Evolutionary conservation across 129 eudicot genomes (phyloP), one percentile per base, ranked within the genome.

Genomic region (Arctium minus): DNA sequence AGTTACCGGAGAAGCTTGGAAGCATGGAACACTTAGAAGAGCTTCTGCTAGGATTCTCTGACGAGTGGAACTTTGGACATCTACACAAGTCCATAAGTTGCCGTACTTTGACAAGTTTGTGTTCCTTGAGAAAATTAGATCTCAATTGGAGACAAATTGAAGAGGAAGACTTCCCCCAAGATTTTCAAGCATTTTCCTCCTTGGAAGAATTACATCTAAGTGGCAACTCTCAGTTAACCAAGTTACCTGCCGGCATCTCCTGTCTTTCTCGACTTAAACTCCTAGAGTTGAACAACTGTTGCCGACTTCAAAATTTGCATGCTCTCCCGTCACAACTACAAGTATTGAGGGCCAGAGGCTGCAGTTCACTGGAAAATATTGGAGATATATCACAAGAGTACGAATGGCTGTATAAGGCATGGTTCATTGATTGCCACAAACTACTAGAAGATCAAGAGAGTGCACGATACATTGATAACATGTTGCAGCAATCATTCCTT

Each of bases 371-470:
- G 32, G 71, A 67, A 27, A 67, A 67, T 15, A 67, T 67, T 22
- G 71, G 71, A 29, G 32, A 27, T 67, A 29, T 67, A 67, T 18
- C 71, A 27, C 13, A 67, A 67, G 71, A 67, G 71, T 18, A 67
- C 8, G 35, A 67, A 15, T 67, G 71, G 71, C 17, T 67, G 35
- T 67, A 67, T 27, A 67, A 67, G 71, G 33, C 33, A 18, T 67
- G 71, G 71, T 67, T 67, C 71, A 7, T 67, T 67, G 71, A 67
- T 67, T 67, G 71, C 71, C 71, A 67, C 71, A 67, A 67, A 22
- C 71, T 67, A 3, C 33, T 67, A 22, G 71, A 67, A 13, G 71
- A 67, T 67, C 35, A 67, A 67, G 71, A 67, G 32, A 67, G 17
- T 67, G 13, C 27, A 8, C 3, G 4, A 27, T 67, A 67, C 71